Evolutionary conservation across 192 early-diverging fungal genomes (phyloP).

Genomic region (Rhizoclosmatium sp.): DNA sequence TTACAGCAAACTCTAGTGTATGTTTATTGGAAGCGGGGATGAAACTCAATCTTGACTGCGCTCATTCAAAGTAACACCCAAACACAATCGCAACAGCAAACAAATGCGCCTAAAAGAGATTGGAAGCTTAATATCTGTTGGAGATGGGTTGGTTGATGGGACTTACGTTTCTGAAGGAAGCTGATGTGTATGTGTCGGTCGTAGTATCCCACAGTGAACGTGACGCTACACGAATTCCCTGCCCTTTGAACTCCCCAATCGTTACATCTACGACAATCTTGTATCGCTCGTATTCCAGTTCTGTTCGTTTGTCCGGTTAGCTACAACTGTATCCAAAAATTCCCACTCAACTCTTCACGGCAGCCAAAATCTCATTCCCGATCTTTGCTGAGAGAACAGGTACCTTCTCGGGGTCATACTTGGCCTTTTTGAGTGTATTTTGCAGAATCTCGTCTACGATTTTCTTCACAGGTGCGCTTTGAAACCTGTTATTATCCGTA

Average conservation of each 20-base stretch:
- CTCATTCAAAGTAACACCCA: slow-evolving; percentile 56
- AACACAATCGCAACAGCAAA: slow-evolving; percentile 65
- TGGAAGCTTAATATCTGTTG: background rate
- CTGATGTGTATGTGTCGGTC: slow-evolving; percentile 63
- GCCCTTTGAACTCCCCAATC: slow-evolving; percentile 68
- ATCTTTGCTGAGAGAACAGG: slow-evolving; percentile 51
- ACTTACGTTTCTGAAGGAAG: slow-evolving; percentile 63
- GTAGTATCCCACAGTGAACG: slow-evolving; percentile 62
- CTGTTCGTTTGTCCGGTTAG: slow-evolving; percentile 34
- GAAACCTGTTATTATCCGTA: slow-evolving; percentile 44
- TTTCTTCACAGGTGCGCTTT: slow-evolving; percentile 42
- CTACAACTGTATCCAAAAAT: background rate
- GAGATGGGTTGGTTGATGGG: background rate
- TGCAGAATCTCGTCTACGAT: slow-evolving; percentile 54
- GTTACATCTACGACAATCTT: slow-evolving; percentile 65
- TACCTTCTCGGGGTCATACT: slow-evolving; percentile 62
- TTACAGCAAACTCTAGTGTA: too few species aligned
- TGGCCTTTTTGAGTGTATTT: slow-evolving; percentile 54
- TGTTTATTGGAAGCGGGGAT: too few species aligned
- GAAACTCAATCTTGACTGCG: too few species aligned
- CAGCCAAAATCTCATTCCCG: slow-evolving; percentile 63
- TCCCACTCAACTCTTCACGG: slow-evolving; percentile 56
- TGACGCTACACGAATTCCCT: slow-evolving; percentile 63
- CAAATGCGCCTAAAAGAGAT: slow-evolving; percentile 48
- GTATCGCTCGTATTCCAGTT: slow-evolving; percentile 64